Evolutionary conservation across 176 grass and related monocot genomes (phyloP).

Genomic region (Pontederia crassipes): DNA sequence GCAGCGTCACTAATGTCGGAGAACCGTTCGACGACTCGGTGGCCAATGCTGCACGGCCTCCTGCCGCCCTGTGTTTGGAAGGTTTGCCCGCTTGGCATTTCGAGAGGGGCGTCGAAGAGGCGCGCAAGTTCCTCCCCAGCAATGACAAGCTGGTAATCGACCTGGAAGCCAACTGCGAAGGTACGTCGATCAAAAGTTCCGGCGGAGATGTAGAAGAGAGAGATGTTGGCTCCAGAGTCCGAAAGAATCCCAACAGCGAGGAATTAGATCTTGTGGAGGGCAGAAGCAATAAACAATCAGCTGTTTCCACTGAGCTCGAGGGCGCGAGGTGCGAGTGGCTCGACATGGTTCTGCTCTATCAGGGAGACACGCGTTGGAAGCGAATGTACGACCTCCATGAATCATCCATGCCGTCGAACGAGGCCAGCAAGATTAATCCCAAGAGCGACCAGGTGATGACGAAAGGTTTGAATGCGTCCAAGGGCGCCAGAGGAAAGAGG

Average conservation of each 20-base stretch:
- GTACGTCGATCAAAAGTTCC: background rate
- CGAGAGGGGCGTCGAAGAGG: slow-evolving; percentile 30
- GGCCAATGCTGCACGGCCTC: slow-evolving; percentile 39
- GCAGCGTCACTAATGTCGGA: slow-evolving; percentile 8
- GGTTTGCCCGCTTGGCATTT: slow-evolving; percentile 44
- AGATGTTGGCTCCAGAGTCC: background rate
- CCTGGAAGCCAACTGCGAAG: slow-evolving; percentile 8
- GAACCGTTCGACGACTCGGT: slow-evolving; percentile 40
- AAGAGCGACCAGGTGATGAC: background rate
- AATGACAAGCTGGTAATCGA: slow-evolving; percentile 35
- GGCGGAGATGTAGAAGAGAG: slow-evolving; percentile 17
- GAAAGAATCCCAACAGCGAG: slow-evolving; percentile 11
- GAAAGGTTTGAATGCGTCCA: slow-evolving; percentile 2
- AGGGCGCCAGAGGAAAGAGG: slow-evolving; percentile 19
- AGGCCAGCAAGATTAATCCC: slow-evolving; percentile 9
- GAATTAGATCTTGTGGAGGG: slow-evolving; percentile 22
- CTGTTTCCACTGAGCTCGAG: slow-evolving; percentile 25
- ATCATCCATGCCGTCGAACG: slow-evolving; percentile 21
- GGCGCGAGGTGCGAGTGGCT: slow-evolving; percentile 29
- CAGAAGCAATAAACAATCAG: slow-evolving; percentile 31
- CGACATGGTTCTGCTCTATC: slow-evolving; percentile 39
- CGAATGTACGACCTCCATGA: slow-evolving; percentile 17
- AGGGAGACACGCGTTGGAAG: background rate
- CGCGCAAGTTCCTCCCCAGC: slow-evolving; percentile 27
- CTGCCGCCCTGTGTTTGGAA: slow-evolving; percentile 69